These are phyloP conservation scores for Nicotiana undulata DNA, from an alignment of 257 asterid species.

Conservation along the genomic window DNA sequence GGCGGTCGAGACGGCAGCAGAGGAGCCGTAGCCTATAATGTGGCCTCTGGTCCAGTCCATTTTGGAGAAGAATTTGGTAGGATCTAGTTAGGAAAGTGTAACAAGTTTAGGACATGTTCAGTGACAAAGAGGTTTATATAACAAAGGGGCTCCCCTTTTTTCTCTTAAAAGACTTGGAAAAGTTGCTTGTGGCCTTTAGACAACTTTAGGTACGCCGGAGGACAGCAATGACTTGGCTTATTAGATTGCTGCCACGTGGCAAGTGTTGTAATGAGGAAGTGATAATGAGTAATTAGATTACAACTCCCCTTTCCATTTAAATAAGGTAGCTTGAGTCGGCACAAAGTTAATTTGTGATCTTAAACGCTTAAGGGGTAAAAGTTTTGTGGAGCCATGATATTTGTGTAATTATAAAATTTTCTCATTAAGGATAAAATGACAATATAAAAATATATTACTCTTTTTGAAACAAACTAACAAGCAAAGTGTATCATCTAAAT, in stretches of 20 bases:
- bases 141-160: neutral
- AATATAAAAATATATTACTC: neutral
- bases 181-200: constrained; percentile 44
- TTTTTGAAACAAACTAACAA: neutral
- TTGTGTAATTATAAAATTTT: no score
- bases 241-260: constrained; percentile 28
- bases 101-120: neutral
- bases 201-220: constrained; percentile 15
- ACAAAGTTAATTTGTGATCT: neutral
- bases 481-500: no score
- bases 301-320: constrained; percentile 11
- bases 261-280: neutral
- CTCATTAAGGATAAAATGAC: no score
- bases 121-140: constrained; percentile 6
- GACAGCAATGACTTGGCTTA: constrained; percentile 21
- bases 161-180: constrained; percentile 15
- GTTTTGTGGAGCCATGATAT: no score
- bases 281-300: constrained; percentile 12
- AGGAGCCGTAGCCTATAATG: constrained; percentile 50
- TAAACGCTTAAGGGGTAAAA: no score
- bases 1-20: constrained; percentile 56
- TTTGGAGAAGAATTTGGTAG: neutral
- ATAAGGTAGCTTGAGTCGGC: constrained; percentile 27
- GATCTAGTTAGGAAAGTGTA: neutral
- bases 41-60: constrained; percentile 71